A percentile compares a stretch with the other conserved stretches of the same genome.
phyloP scores from a whole-genome alignment of 192 early-diverging fungal species.

The Spinellus fusiger region DNA sequence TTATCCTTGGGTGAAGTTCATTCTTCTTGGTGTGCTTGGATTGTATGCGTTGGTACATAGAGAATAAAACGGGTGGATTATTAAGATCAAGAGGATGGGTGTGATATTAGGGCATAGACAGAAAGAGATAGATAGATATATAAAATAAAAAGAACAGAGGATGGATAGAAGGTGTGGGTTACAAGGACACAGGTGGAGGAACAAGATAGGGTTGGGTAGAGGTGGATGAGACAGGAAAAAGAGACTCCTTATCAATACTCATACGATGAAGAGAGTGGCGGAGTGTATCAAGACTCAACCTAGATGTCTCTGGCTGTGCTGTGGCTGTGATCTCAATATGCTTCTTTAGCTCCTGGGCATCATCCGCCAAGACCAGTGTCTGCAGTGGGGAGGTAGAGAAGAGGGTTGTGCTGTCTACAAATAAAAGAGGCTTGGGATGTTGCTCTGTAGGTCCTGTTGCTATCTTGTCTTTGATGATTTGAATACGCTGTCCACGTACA shows the following conservation, averaged over 20 bases:
- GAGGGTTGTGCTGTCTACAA: not conserved
- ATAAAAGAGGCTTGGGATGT: too few relatives aligned
- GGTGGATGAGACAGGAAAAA: not conserved
- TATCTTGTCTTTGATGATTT: not conserved
- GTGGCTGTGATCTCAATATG: not conserved
- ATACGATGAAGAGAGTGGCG: not conserved
- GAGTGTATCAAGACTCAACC: not conserved
- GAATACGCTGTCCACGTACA: not conserved
- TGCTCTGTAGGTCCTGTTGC: not conserved
- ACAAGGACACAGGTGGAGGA: not conserved
- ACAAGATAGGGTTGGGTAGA: not conserved
- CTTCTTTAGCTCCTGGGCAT: not conserved
- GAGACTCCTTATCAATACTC: not conserved
- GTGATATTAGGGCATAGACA: too few relatives aligned
- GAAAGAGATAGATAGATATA: too few relatives aligned
- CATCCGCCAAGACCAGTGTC: not conserved
- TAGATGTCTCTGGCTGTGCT: not conserved
- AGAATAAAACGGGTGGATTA: constrained; percentile 48
- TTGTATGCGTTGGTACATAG: constrained; percentile 63
- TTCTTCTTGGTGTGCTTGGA: constrained; percentile 70
- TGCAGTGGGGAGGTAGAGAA: not conserved
- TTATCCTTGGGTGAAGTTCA: constrained; percentile 87
- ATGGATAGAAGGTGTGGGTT: not conserved
- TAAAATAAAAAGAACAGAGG: too few relatives aligned
- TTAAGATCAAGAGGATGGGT: too few relatives aligned